Base-by-base conservation (phyloP, 768 basidiomycete genomes). In the Asterophora lycoperdoides region DNA sequence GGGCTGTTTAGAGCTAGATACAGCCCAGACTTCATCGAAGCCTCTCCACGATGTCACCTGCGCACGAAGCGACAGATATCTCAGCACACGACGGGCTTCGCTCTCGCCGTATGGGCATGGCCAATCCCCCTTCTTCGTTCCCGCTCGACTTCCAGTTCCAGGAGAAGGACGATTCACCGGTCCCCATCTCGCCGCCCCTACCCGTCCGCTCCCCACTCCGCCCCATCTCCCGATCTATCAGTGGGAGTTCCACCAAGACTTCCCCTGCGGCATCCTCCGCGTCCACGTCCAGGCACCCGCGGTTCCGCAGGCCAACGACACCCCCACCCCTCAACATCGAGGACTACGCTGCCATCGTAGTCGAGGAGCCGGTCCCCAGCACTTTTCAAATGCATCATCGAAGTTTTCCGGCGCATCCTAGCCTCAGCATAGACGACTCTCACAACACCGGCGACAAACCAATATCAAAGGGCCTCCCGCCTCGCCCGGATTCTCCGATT, bases 71-170 rank as follows among this genome's bases (percentile, higher is more conserved):
- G 9, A 15, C 48, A 39, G 48, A 39, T 30, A 46, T 14, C 6
- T n/a, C 34, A 30, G 44, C 40, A 42, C 41, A 48, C 23, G 38
- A 53, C 32, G 42, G 34, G 61, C 69, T 74, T 72, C 74, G 68
- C 64, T 69, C 70, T 48, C 60, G 60, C 71, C 75, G 72, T 75
- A 70, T 76, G 75, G 65, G 66, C 48, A 60, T 65, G 47, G 62
- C 68, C 52, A 60, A 59, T 59, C 63, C 65, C 45, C 67, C 66
- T 51, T 57, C 58, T 56, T 57, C 64, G 55, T 68, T 62, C 67
- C 64, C 63, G 23, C 48, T 57, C 41, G 54, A 54, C 32, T 41
- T 13, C 30, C 30, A 32, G 30, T 41, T 13, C 30, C 30, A 32
- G 30, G 30, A 32, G 14, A 13, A 41, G 11, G 20, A 6, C 41